Evolutionary conservation across 148 eudicot species (phyloP).

Genomic region (Hydrangea macrophylla): DNA sequence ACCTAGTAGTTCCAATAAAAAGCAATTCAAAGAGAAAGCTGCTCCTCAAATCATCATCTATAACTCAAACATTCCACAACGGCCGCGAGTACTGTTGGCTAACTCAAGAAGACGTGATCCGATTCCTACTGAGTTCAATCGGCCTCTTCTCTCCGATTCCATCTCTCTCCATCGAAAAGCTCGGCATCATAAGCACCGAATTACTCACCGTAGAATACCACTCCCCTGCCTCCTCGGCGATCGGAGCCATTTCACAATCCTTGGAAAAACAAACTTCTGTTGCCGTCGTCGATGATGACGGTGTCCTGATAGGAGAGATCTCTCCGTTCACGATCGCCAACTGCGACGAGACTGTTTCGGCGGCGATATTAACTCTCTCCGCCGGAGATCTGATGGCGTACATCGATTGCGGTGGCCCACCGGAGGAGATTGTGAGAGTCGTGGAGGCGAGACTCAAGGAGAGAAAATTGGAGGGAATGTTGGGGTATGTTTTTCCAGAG

Average conservation of each 20-base stretch:
- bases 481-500: no score
- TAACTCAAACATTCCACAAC: slow-evolving; percentile 29
- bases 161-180: slow-evolving; percentile 44
- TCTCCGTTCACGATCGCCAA: slow-evolving; percentile 60
- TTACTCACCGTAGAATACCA: slow-evolving; percentile 42
- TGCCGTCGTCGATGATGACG: slow-evolving; percentile 60
- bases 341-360: slow-evolving; percentile 54
- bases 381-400: slow-evolving; percentile 85
- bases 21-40: slow-evolving; percentile 34
- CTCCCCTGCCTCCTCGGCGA: slow-evolving; percentile 48
- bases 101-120: slow-evolving; percentile 75
- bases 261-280: slow-evolving; percentile 52
- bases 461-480: slow-evolving; percentile 43
- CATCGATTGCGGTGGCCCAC: slow-evolving; percentile 76
- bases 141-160: slow-evolving; percentile 65
- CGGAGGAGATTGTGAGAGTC: slow-evolving; percentile 52
- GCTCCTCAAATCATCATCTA: slow-evolving; percentile 21
- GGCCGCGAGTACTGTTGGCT: slow-evolving; percentile 78
- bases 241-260: slow-evolving; percentile 41
- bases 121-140: slow-evolving; percentile 64
- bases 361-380: slow-evolving; percentile 63
- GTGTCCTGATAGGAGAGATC: slow-evolving; percentile 63
- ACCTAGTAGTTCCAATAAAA: slow-evolving; percentile 72
- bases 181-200: slow-evolving; percentile 52
- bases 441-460: slow-evolving; percentile 53